Evolutionary conservation across 2,329 filamentous ascomycete species (phyloP).

Genomic region (Drechslerella dactyloides): DNA sequence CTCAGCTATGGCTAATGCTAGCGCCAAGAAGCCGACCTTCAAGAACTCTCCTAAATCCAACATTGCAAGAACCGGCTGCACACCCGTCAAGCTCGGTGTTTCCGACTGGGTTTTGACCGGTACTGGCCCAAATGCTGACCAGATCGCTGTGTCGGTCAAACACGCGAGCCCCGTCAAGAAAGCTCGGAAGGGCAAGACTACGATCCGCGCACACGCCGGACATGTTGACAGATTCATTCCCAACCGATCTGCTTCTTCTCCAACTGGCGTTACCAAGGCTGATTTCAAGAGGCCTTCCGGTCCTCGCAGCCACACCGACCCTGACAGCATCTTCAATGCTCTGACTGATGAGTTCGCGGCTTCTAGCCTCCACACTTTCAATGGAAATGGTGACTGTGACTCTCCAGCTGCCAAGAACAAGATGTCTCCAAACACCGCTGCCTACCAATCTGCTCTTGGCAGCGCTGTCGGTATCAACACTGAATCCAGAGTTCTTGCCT

Average conservation of each 20-base stretch:
- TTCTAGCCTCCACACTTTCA: conserved; percentile 70
- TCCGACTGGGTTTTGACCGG: conserved; percentile 91
- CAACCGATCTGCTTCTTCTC: conserved; percentile 86
- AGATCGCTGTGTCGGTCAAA: conserved; percentile 53
- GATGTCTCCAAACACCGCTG: conserved; percentile 64
- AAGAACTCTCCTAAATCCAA: conserved; percentile 85
- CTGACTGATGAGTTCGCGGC: conserved; percentile 79
- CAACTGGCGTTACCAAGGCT: conserved; percentile 80
- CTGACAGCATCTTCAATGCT: conserved; percentile 72
- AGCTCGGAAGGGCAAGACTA: conserved; percentile 72
- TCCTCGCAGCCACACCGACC: conserved; percentile 64
- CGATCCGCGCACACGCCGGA: conserved; percentile 69
- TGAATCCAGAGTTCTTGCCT: conserved; percentile 93
- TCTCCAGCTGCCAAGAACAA: conserved; percentile 57
- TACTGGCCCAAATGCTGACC: conserved; percentile 66
- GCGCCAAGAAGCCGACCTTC: conserved; percentile 63
- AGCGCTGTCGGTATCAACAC: conserved; percentile 89
- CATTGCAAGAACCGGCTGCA: conserved; percentile 73
- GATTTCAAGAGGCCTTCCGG: conserved; percentile 68
- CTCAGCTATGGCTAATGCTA: conserved; percentile 37
- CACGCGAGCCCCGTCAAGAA: conserved; percentile 65
- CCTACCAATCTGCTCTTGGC: conserved; percentile 90
- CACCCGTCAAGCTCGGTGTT: conserved; percentile 83
- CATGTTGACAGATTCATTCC: conserved; percentile 90
- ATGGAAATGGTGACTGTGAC: conserved; percentile 69